Conservation (phyloP, 2,329 filamentous ascomycete species). For the Ambrosiella xylebori region DNA sequence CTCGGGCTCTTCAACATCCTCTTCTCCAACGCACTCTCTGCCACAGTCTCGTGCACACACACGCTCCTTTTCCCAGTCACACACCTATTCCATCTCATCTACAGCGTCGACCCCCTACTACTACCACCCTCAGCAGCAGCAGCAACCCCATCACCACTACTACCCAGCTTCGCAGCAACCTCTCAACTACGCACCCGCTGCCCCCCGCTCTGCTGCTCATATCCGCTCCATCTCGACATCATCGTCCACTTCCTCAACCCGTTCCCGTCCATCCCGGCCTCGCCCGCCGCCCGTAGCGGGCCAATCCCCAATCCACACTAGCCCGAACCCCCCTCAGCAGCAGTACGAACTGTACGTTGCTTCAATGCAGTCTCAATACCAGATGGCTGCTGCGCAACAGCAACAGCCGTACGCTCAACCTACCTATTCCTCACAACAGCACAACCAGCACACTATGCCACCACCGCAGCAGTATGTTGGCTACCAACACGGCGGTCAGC, state of each 20-base stretch:
- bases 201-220: slow-evolving; percentile 11
- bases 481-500: slow-evolving; percentile 1
- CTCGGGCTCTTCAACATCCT: background rate
- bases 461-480: slow-evolving; percentile 2
- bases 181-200: background rate
- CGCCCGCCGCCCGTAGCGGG: slow-evolving; percentile 8
- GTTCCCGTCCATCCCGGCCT: slow-evolving; percentile 6
- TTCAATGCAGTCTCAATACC: slow-evolving; percentile 7
- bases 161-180: background rate
- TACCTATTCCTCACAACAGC: background rate
- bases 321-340: slow-evolving; percentile 3
- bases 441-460: slow-evolving; percentile 6
- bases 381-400: slow-evolving; percentile 5
- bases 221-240: slow-evolving; percentile 38
- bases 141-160: slow-evolving; percentile 2
- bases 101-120: background rate
- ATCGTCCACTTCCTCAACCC: slow-evolving; percentile 28
- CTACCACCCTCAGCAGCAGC: background rate
- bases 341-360: slow-evolving; percentile 3
- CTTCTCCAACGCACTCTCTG: background rate
- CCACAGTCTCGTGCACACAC: background rate
- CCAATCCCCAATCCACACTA: slow-evolving; percentile 9
- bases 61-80: background rate
- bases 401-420: slow-evolving; percentile 1
- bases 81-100: background rate